Conservation (phyloP, 1,139 yeast genomes). For the Debaryomyces robertsiae region DNA sequence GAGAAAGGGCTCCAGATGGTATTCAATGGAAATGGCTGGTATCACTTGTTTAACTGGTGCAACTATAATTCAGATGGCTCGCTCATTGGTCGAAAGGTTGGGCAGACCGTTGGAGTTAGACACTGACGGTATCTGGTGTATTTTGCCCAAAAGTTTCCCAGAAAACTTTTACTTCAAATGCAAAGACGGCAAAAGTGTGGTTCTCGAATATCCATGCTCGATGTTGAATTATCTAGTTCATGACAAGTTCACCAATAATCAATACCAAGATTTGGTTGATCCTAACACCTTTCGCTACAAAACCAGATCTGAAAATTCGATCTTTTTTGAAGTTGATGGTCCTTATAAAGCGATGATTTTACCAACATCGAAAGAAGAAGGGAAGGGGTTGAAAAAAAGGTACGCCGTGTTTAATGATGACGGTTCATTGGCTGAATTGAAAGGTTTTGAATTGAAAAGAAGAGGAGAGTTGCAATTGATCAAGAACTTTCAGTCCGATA, state of each 20-base stretch:
- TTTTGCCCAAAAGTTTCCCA: constrained; percentile 88
- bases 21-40: constrained; percentile 99
- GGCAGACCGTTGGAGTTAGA: constrained; percentile 97
- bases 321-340: constrained; percentile 98
- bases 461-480: constrained; percentile 94
- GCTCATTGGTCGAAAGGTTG: constrained; percentile 86
- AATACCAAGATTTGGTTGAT: constrained; percentile 85
- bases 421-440: constrained; percentile 90
- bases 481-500: constrained; percentile 93
- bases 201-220: constrained; percentile 90
- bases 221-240: constrained; percentile 96
- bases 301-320: constrained; percentile 86
- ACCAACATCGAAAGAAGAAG: constrained; percentile 97
- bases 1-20: constrained; percentile 99
- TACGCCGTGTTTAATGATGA: constrained; percentile 97
- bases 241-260: constrained; percentile 87
- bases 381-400: constrained; percentile 92
- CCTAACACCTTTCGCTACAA: constrained; percentile 67
- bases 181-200: constrained; percentile 75
- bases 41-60: constrained; percentile 98
- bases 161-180: constrained; percentile 76
- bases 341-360: constrained; percentile 97
- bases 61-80: constrained; percentile 95
- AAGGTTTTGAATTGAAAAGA: constrained; percentile 95
- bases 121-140: constrained; percentile 99